phyloP scores from a whole-genome alignment of 352 stramenopile species.

The Pythium aquatile region DNA sequence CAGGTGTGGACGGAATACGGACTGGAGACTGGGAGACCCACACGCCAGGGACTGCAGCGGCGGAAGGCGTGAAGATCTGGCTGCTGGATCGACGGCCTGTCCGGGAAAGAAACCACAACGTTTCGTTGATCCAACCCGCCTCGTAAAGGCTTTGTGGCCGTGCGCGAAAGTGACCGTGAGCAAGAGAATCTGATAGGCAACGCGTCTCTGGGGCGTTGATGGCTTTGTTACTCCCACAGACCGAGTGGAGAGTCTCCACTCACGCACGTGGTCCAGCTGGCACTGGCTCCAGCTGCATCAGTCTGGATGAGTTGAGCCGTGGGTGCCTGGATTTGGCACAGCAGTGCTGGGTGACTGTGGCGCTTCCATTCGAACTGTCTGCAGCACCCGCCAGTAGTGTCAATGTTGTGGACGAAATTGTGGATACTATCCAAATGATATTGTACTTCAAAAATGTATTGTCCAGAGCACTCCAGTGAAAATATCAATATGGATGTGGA shows the following conservation, averaged over 20 bases:
- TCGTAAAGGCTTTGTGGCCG: not conserved
- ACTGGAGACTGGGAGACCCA: not conserved
- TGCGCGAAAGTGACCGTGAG: not conserved
- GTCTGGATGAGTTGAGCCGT: not conserved
- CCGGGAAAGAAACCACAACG: not conserved
- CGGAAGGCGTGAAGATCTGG: not conserved
- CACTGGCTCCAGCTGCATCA: not conserved
- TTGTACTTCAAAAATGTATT: not conserved
- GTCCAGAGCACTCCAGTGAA: too few relatives aligned
- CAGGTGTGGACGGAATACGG: not conserved
- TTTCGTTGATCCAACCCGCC: slow-evolving; percentile 1
- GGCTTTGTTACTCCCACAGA: not conserved
- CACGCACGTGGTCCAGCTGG: slow-evolving; percentile 1
- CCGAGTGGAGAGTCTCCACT: not conserved
- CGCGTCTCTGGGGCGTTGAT: too few relatives aligned
- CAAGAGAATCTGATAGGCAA: not conserved
- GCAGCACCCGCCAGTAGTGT: not conserved
- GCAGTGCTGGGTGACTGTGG: not conserved
- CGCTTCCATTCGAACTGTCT: slow-evolving; percentile 5
- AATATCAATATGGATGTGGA: not conserved
- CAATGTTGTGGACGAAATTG: not conserved
- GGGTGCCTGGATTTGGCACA: not conserved
- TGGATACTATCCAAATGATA: not conserved
- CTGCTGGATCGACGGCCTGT: not conserved
- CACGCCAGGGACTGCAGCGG: not conserved